These are phyloP conservation scores for Jackrogersella minutella DNA, from an alignment of 495 filamentous ascomycete genomes.

Conservation along the genomic window DNA sequence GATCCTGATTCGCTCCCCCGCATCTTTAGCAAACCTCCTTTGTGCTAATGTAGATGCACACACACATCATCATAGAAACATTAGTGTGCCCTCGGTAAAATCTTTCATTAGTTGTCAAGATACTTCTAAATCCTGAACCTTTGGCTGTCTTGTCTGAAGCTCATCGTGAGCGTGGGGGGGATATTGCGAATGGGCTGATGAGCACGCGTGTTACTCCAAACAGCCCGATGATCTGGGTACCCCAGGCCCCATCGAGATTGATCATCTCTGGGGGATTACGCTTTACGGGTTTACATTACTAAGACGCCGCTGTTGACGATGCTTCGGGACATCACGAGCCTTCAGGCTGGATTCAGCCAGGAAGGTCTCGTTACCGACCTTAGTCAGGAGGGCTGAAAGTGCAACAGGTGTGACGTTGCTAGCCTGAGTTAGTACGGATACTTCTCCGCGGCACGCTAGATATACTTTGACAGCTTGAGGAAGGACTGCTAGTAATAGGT, in stretches of 20 bases:
- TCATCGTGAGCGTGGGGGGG: constrained; percentile 16
- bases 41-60: neutral
- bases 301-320: constrained; percentile 29
- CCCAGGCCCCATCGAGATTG: constrained; percentile 13
- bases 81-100: constrained; percentile 11
- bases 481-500: neutral
- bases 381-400: constrained; percentile 21
- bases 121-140: neutral
- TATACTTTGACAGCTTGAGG: neutral
- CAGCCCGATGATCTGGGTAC: constrained; percentile 16
- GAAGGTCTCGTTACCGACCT: constrained; percentile 9
- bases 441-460: constrained; percentile 24
- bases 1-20: constrained; percentile 34
- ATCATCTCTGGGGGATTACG: neutral
- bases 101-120: constrained; percentile 16
- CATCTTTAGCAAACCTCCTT: constrained; percentile 24
- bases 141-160: constrained; percentile 10
- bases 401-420: constrained; percentile 33
- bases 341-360: neutral
- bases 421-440: neutral
- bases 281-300: neutral
- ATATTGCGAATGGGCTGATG: constrained; percentile 20
- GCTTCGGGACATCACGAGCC: constrained; percentile 4
- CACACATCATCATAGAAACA: constrained; percentile 17
- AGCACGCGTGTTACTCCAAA: constrained; percentile 7